Base-by-base conservation (phyloP, 2,329 filamentous ascomycete genomes). In the Furcasterigmium furcatum region DNA sequence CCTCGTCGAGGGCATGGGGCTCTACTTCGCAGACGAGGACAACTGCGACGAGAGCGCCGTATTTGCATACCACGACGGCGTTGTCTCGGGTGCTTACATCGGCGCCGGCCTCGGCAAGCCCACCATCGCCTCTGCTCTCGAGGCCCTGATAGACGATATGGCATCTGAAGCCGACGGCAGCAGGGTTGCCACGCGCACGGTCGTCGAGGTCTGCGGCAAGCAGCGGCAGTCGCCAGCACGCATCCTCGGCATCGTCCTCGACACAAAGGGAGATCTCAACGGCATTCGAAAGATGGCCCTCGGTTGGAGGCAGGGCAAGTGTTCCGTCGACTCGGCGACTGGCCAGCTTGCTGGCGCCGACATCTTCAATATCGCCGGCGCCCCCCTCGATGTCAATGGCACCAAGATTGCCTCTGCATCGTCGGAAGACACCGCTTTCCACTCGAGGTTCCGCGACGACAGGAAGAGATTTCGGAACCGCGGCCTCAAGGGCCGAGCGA, bases 21-120 rank as follows among this genome's bases (percentile, higher is more conserved):
- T 20, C 13, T 53, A 44, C 32, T 55, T 55, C 18, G 9, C 46
- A 10, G 24, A 30, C 3, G 39, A 46, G 8, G 50, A 55, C 14
- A 55, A 55, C 50, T 55, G 50, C 38, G 46, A 54, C 35, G 50
- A 54, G 40, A 52, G 29, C 3, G 52, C 51, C 21, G 14, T 52
- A 1, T 54, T 55, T 46, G 48, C 45, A 2, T 54, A 52, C 20
- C 41, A 54, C 22, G 43, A 48, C 20, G 5, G 49, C 22, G 47
- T 43, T 3, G 50, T 51, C 22, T 46, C 49, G 2, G 43, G 43
- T 27, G 34, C 52, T 34, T 51, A 54, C 40, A 51, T 52, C 32
- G 50, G 53, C 9, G 27, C 30, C 12, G 44, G 44, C 9, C 35
- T 49, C 10, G 30, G 44, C 20, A 49, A 49, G 40, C 16, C 35